phyloP scores from a whole-genome alignment of 768 basidiomycete genomes.

The Termitomyces sp. region DNA sequence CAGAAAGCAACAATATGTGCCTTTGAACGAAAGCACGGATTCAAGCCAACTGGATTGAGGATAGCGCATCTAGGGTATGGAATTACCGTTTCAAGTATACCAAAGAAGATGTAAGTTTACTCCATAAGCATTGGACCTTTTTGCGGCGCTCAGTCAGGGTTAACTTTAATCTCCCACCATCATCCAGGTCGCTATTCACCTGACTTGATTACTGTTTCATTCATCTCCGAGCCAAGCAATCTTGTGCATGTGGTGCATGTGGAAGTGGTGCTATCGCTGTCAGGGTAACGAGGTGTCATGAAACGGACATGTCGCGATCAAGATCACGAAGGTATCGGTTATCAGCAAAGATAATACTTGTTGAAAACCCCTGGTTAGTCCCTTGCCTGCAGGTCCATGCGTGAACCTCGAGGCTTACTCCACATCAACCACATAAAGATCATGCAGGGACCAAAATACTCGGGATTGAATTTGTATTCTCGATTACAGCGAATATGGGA shows the following conservation, averaged over 20 bases:
- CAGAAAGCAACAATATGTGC: too few relatives aligned
- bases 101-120: too few relatives aligned
- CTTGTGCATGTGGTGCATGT: background rate
- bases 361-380: too few relatives aligned
- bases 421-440: background rate
- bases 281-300: background rate
- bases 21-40: too few relatives aligned
- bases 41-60: too few relatives aligned
- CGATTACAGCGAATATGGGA: background rate
- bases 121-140: too few relatives aligned
- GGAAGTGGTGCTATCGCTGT: background rate
- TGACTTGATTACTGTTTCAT: background rate
- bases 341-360: background rate
- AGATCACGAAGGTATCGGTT: background rate
- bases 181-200: background rate
- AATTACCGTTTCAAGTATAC: too few relatives aligned
- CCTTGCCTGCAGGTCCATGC: too few relatives aligned
- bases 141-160: too few relatives aligned
- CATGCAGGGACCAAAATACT: background rate
- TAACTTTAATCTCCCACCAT: background rate
- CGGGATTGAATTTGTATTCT: background rate
- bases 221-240: background rate
- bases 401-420: too few relatives aligned
- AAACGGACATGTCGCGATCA: background rate
- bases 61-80: too few relatives aligned